Evolutionary conservation across 305 asterid genomes (phyloP), one percentile per base, ranked within the genome.

Genomic region (Ruellia speciosa): DNA sequence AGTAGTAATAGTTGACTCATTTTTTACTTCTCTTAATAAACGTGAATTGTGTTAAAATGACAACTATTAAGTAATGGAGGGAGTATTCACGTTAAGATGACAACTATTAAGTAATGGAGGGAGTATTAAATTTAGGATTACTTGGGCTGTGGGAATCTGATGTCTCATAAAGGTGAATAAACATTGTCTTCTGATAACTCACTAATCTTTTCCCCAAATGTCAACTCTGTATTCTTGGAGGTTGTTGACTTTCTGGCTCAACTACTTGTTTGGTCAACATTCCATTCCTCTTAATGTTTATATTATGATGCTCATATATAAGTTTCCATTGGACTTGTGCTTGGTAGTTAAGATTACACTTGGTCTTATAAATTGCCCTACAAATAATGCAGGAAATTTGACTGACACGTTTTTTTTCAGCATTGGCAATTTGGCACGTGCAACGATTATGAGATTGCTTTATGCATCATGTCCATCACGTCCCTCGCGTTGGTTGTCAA

Each of bases 401-500:
- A 24, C 31, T 24, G n/a, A n/a, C n/a, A n/a, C n/a, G n/a, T n/a
- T 24, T 4, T 24, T 24, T 24, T 24, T 24, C 82, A 93, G 99
- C 79, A 93, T 93, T 72, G 96, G 82, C 47, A 77, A 78, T 73
- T 72, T 89, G 71, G 99, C 96, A 59, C 95, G 92, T 50, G 74
- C 88, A 50, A 86, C 97, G 16, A 85, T 93, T 64, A 80, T 81
- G 85, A 80, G 97, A 62, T 74, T 93, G 81, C 90, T 93, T 55
- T 79, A 78, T 81, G 90, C 94, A 51, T 86, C 99, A 57, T 79
- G 96, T 77, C 93, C 97, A 54, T 86, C 81, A 56, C 78, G 77
- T 59, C 97, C 99, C 41, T 88, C 99, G 19, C 92, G 70, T 64
- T 93, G 99, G 99, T 79, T 93, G 62, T 82, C 83, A 33, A 79